Evolutionary conservation across 345 rosid genomes (phyloP).

Genomic region (Carallia pectinifolia): DNA sequence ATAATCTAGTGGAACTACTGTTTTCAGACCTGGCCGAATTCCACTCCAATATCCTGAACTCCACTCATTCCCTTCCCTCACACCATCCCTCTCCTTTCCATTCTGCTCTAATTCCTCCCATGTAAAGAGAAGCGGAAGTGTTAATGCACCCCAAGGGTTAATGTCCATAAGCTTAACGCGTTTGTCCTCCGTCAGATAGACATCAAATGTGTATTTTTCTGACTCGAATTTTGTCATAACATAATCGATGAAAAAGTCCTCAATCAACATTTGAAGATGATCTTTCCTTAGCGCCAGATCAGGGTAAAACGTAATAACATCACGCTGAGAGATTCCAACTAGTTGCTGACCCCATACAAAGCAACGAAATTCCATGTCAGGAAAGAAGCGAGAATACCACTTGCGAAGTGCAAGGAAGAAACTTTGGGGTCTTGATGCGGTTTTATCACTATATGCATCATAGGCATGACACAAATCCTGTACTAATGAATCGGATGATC

Average conservation of each 20-base stretch:
- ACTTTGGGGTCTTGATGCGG: slow-evolving; percentile 46
- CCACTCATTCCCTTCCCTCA: slow-evolving; percentile 32
- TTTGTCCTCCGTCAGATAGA: slow-evolving; percentile 50
- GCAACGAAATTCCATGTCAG: slow-evolving; percentile 84
- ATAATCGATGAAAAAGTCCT: slow-evolving; percentile 41
- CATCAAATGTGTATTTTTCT: slow-evolving; percentile 63
- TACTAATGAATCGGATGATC: slow-evolving; percentile 65
- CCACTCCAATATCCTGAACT: slow-evolving; percentile 64
- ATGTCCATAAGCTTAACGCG: slow-evolving; percentile 71
- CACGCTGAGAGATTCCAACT: slow-evolving; percentile 72
- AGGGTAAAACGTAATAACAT: slow-evolving; percentile 74
- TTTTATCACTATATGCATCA: slow-evolving; percentile 59
- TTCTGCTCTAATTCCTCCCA: slow-evolving; percentile 71
- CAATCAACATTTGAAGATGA: slow-evolving; percentile 32
- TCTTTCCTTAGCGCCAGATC: slow-evolving; percentile 43
- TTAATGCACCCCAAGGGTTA: slow-evolving; percentile 82
- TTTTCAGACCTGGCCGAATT: slow-evolving; percentile 66
- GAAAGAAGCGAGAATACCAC: slow-evolving; percentile 63
- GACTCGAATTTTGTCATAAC: slow-evolving; percentile 53
- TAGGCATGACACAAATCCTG: slow-evolving; percentile 78
- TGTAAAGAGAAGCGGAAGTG: slow-evolving; percentile 63
- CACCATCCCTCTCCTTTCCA: too few species aligned
- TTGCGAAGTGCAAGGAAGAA: slow-evolving; percentile 79
- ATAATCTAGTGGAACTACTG: slow-evolving; percentile 69
- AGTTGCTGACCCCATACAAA: slow-evolving; percentile 50